These are phyloP conservation scores for Acrodontium crateriforme DNA, from an alignment of 2,329 filamentous ascomycete genomes.

Conservation along the genomic window DNA sequence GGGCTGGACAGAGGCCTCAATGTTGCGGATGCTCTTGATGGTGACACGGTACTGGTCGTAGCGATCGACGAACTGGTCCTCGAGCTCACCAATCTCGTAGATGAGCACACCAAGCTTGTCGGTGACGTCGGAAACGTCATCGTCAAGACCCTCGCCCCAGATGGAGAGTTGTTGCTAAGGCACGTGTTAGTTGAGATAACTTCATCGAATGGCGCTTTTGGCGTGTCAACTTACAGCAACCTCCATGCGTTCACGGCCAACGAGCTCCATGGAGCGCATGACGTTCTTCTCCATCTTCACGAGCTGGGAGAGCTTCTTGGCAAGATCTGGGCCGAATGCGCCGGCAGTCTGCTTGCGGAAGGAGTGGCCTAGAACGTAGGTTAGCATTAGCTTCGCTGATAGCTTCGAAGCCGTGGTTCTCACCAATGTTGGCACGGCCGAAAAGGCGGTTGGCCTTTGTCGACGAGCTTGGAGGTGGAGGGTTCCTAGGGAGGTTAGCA, in stretches of 20 bases:
- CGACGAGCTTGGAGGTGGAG: slow-evolving; percentile 76
- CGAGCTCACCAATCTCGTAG: slow-evolving; percentile 95
- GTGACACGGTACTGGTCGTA: slow-evolving; percentile 99
- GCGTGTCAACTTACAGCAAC: slow-evolving; percentile 79
- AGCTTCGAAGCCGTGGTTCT: slow-evolving; percentile 23
- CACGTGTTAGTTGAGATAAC: slow-evolving; percentile 1
- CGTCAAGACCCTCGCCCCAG: slow-evolving; percentile 91
- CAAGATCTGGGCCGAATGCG: slow-evolving; percentile 72
- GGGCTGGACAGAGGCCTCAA: slow-evolving; percentile 94
- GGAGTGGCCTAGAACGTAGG: slow-evolving; percentile 43
- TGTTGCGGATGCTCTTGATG: slow-evolving; percentile 98
- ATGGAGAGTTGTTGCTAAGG: slow-evolving; percentile 90
- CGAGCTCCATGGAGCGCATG: slow-evolving; percentile 94
- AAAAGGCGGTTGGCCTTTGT: slow-evolving; percentile 89
- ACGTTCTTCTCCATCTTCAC: slow-evolving; percentile 99
- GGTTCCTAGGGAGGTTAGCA: too few species aligned
- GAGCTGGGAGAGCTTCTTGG: slow-evolving; percentile 93
- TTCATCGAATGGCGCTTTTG: background rate
- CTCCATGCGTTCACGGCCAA: slow-evolving; percentile 94
- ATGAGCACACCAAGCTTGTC: slow-evolving; percentile 97
- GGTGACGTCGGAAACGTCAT: slow-evolving; percentile 96
- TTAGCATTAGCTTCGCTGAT: slow-evolving; percentile 1
- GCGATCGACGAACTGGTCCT: slow-evolving; percentile 95
- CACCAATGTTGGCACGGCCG: slow-evolving; percentile 73
- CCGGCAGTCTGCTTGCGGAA: slow-evolving; percentile 63